phyloP scores from a whole-genome alignment of 1,284 basidiomycete species.

The Stygiomarasmius scandens region DNA sequence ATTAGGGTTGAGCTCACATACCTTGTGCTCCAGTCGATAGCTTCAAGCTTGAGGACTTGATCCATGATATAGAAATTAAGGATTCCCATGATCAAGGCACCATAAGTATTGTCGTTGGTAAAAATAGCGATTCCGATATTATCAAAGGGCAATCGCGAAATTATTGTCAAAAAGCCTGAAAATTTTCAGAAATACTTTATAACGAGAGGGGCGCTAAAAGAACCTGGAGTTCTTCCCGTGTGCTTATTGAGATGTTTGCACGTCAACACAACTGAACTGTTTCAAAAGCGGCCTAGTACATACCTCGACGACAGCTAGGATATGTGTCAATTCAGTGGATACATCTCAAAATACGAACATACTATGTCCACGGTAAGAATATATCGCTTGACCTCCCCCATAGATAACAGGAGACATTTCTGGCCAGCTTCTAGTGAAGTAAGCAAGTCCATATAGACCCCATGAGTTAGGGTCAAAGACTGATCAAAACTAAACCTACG shows the following conservation, averaged over 20 bases:
- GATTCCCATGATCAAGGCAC: slow-evolving; percentile 2
- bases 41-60: slow-evolving; percentile 17
- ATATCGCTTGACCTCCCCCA: slow-evolving; percentile 24
- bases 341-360: neutral
- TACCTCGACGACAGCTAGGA: slow-evolving; percentile 12
- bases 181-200: neutral
- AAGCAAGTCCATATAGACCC: neutral
- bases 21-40: slow-evolving; percentile 21
- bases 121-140: slow-evolving; percentile 22
- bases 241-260: slow-evolving; percentile 16
- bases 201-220: neutral
- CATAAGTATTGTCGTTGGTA: slow-evolving; percentile 6
- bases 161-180: slow-evolving; percentile 23
- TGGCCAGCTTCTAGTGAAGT: slow-evolving; percentile 14
- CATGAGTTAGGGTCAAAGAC: neutral
- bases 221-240: slow-evolving; percentile 22
- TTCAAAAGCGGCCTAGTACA: neutral
- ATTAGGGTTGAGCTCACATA: neutral
- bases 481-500: slow-evolving; percentile 18
- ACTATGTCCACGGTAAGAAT: slow-evolving; percentile 26
- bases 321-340: neutral
- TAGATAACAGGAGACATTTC: slow-evolving; percentile 26
- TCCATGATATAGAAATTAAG: slow-evolving; percentile 22
- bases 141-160: slow-evolving; percentile 26
- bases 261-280: neutral